Evolutionary conservation across 306 rosid genomes (phyloP).

Genomic region (Amphicarpaea edgeworthii): DNA sequence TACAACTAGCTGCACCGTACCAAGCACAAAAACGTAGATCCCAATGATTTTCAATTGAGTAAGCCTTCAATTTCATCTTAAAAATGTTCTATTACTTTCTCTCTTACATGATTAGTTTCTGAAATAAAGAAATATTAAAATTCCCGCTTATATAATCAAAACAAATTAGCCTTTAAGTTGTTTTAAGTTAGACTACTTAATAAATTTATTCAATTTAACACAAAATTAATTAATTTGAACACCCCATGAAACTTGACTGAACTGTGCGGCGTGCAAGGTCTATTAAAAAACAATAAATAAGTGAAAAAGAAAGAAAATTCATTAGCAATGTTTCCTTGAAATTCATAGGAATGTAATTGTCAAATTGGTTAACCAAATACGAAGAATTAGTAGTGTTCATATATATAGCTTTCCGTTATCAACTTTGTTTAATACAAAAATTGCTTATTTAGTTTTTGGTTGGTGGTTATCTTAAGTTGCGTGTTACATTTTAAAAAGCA

Average conservation of each 20-base stretch:
- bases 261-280: not conserved
- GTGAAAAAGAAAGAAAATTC: not conserved
- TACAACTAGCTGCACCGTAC: not conserved
- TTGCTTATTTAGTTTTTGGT: not conserved
- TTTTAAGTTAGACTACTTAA: not conserved
- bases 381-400: not conserved
- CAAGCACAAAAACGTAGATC: not conserved
- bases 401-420: constrained; percentile 37
- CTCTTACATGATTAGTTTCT: no score
- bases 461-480: constrained; percentile 25
- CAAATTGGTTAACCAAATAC: constrained; percentile 3
- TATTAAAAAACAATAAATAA: not conserved
- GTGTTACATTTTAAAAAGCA: constrained; percentile 24
- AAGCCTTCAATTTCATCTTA: no score
- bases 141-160: no score
- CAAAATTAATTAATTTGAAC: no score
- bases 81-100: no score
- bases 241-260: not conserved
- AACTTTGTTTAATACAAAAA: constrained; percentile 11
- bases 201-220: no score
- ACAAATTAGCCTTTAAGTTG: no score
- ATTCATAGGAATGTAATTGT: not conserved
- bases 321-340: not conserved
- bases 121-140: no score
- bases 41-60: no score